Percentiles rank a stretch among this genome's conserved stretches.
These are phyloP conservation scores for Pythium graminicola DNA, from an alignment of 352 stramenopile species.

Conservation along the genomic window DNA sequence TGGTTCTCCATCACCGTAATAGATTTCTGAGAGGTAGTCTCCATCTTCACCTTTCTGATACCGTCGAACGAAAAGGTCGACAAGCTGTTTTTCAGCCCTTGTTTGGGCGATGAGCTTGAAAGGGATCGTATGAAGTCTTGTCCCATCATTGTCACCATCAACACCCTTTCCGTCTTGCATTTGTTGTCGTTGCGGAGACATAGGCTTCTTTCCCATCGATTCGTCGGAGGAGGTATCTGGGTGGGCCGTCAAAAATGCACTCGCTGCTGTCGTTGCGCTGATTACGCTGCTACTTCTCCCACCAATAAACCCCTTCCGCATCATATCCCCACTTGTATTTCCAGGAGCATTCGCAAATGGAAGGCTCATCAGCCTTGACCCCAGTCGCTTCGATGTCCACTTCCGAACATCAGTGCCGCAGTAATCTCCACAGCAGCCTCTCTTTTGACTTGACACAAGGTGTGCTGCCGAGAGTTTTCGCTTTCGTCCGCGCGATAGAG, in stretches of 20 bases:
- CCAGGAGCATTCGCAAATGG: background rate
- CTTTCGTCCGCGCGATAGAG: conserved; percentile 44
- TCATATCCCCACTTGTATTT: background rate
- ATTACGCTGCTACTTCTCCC: conserved; percentile 40
- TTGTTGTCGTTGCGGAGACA: conserved; percentile 34
- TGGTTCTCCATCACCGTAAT: conserved; percentile 69
- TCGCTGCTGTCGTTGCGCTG: conserved; percentile 45
- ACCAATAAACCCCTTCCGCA: conserved; percentile 11
- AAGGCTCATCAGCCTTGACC: background rate
- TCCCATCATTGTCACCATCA: background rate
- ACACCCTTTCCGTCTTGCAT: conserved; percentile 10
- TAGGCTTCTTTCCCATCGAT: conserved; percentile 24
- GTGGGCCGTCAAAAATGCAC: conserved; percentile 43
- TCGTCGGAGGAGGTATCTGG: conserved; percentile 23
- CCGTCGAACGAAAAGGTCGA: conserved; percentile 69
- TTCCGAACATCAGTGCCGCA: conserved; percentile 41
- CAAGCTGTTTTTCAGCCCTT: conserved; percentile 68
- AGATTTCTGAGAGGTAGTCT: conserved; percentile 66
- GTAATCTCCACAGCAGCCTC: conserved; percentile 64
- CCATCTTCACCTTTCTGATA: conserved; percentile 72
- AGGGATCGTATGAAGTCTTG: conserved; percentile 39
- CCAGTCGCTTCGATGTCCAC: conserved; percentile 35
- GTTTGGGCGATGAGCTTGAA: conserved; percentile 81
- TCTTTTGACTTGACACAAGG: conserved; percentile 67
- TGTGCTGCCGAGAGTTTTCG: conserved; percentile 55